A percentile compares a stretch with the other conserved stretches of the same genome.
These are phyloP conservation scores for Hordeum marinum DNA, from an alignment of 176 grass and related monocot species.

Conservation along the genomic window DNA sequence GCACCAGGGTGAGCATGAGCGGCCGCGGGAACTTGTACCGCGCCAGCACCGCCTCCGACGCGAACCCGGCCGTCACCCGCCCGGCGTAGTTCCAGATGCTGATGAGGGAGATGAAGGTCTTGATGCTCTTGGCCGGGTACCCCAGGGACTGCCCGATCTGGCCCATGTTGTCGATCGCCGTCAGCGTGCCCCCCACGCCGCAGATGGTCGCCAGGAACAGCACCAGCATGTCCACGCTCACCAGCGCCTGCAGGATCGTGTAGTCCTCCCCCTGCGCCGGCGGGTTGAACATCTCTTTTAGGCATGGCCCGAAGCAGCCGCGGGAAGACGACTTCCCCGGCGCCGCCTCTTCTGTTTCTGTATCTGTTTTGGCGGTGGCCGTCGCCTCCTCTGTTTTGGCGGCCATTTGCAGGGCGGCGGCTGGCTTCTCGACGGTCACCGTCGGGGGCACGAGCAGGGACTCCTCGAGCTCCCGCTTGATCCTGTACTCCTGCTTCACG, in stretches of 20 bases:
- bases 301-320: slow-evolving; percentile 10
- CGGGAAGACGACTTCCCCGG: not conserved
- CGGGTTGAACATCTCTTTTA: slow-evolving; percentile 40
- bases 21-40: slow-evolving; percentile 62
- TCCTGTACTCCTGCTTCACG: slow-evolving; percentile 48
- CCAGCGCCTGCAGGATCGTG: slow-evolving; percentile 60
- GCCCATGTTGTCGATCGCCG: slow-evolving; percentile 80
- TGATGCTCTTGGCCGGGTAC: slow-evolving; percentile 52
- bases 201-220: slow-evolving; percentile 69
- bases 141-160: slow-evolving; percentile 67
- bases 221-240: slow-evolving; percentile 71
- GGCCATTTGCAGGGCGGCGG: not conserved
- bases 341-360: not conserved
- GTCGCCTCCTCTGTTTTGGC: not conserved
- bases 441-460: slow-evolving; percentile 8
- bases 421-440: slow-evolving; percentile 23
- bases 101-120: slow-evolving; percentile 76
- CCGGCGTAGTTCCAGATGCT: slow-evolving; percentile 91
- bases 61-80: slow-evolving; percentile 53
- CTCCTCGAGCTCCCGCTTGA: slow-evolving; percentile 24
- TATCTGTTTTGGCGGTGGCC: too few species aligned
- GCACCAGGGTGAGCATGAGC: slow-evolving; percentile 49
- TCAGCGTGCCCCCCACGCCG: slow-evolving; percentile 69
- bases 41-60: slow-evolving; percentile 42
- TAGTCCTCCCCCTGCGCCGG: slow-evolving; percentile 61